Evolutionary conservation across 2,329 filamentous ascomycete species (phyloP).

Genomic region (Fusarium sp.): DNA sequence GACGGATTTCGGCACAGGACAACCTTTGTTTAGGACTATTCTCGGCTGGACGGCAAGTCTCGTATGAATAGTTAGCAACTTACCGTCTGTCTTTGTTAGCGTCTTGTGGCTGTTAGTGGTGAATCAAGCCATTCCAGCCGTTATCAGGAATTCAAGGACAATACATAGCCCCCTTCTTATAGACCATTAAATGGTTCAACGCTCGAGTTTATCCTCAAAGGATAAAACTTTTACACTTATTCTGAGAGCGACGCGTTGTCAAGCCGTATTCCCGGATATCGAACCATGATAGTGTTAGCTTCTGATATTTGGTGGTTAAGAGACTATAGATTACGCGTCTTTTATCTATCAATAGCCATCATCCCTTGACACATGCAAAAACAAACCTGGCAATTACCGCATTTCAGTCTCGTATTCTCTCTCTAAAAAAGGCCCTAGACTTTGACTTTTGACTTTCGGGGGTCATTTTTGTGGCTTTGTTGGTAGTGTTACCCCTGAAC

Average conservation of each 20-base stretch:
- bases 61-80: not conserved
- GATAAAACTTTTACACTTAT: not conserved
- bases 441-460: slow-evolving; percentile 14
- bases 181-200: not conserved
- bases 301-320: slow-evolving; percentile 5
- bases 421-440: not conserved
- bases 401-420: slow-evolving; percentile 1
- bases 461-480: not conserved
- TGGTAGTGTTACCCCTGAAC: slow-evolving; percentile 30
- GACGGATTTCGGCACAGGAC: slow-evolving; percentile 1
- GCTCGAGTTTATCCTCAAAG: not conserved
- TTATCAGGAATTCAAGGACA: not conserved
- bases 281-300: slow-evolving; percentile 12
- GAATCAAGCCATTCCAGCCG: not conserved
- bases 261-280: slow-evolving; percentile 18
- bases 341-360: slow-evolving; percentile 11
- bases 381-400: not conserved
- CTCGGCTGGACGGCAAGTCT: slow-evolving; percentile 27
- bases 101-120: slow-evolving; percentile 1
- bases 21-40: not conserved
- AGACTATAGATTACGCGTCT: slow-evolving; percentile 25
- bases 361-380: slow-evolving; percentile 21
- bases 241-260: slow-evolving; percentile 12
- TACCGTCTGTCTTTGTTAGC: slow-evolving; percentile 1
- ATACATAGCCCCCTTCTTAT: not conserved